phyloP scores from a whole-genome alignment of 2,329 filamentous ascomycete species.

The Epichloe baconii region DNA sequence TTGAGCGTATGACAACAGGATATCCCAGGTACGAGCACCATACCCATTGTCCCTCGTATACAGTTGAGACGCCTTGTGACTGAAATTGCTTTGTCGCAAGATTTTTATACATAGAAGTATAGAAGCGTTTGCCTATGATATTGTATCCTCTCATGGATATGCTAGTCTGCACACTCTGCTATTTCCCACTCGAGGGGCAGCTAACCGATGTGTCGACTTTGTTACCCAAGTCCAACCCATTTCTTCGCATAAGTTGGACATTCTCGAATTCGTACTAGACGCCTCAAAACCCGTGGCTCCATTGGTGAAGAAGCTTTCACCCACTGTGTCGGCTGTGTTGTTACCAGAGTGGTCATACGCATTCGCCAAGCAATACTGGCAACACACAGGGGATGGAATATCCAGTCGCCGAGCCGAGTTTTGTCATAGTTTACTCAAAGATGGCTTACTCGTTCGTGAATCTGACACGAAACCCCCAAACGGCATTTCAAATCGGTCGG shows the following conservation, averaged over 20 bases:
- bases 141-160: constrained; percentile 51
- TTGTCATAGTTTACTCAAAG: constrained; percentile 60
- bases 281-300: constrained; percentile 35
- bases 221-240: constrained; percentile 44
- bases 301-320: constrained; percentile 40
- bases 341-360: constrained; percentile 54
- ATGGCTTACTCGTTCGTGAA: constrained; percentile 41
- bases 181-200: constrained; percentile 60
- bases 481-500: constrained; percentile 22
- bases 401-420: constrained; percentile 89
- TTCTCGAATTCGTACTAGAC: constrained; percentile 52
- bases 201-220: constrained; percentile 64
- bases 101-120: constrained; percentile 89
- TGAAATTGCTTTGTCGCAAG: constrained; percentile 28
- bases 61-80: neutral
- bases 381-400: constrained; percentile 85
- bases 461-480: constrained; percentile 14
- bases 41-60: neutral
- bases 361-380: constrained; percentile 90
- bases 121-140: constrained; percentile 54
- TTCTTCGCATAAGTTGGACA: constrained; percentile 32
- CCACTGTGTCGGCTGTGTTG: constrained; percentile 56
- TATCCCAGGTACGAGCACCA: constrained; percentile 60
- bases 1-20: constrained; percentile 72
- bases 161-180: constrained; percentile 60